Percentiles rank a stretch among this genome's conserved stretches.
These are phyloP conservation scores for Camellia japonica DNA, from an alignment of 148 eudicot genomes.

Conservation along the genomic window DNA sequence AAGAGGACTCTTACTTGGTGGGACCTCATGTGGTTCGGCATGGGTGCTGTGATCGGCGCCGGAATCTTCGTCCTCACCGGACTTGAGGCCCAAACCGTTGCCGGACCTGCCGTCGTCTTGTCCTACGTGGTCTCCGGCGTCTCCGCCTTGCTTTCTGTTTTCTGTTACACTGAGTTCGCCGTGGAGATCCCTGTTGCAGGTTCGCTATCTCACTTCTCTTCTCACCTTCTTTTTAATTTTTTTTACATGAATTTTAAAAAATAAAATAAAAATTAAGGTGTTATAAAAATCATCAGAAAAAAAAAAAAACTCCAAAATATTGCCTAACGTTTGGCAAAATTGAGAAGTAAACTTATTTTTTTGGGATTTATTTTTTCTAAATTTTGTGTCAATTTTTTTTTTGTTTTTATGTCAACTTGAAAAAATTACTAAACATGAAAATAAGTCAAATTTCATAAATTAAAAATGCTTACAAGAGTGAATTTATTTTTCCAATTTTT, in stretches of 20 bases:
- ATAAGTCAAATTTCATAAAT: too few species aligned
- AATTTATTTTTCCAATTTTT: too few species aligned
- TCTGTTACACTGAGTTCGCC: constrained; percentile 56
- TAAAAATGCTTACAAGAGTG: too few species aligned
- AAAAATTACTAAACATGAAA: too few species aligned
- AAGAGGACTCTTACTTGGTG: constrained; percentile 49
- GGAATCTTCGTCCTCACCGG: constrained; percentile 63
- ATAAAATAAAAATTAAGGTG: not conserved
- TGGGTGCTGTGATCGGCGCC: constrained; percentile 52
- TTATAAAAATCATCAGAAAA: too few species aligned
- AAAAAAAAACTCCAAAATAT: too few species aligned
- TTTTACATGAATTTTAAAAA: not conserved
- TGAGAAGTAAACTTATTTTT: too few species aligned
- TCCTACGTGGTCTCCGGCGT: constrained; percentile 44
- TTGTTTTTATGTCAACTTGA: too few species aligned
- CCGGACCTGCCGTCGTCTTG: constrained; percentile 56
- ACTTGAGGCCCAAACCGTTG: constrained; percentile 25
- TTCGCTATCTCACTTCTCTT: not conserved
- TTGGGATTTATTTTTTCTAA: too few species aligned
- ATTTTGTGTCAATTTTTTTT: too few species aligned
- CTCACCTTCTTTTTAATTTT: not conserved
- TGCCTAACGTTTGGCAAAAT: too few species aligned
- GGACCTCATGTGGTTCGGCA: constrained; percentile 60
- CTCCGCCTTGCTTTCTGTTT: constrained; percentile 45
- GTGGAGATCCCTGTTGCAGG: constrained; percentile 61